A percentile compares a stretch with the other conserved stretches of the same genome.
Evolutionary conservation across 2,329 filamentous ascomycete species (phyloP).

Genomic region (Ophiocordyceps australis): DNA sequence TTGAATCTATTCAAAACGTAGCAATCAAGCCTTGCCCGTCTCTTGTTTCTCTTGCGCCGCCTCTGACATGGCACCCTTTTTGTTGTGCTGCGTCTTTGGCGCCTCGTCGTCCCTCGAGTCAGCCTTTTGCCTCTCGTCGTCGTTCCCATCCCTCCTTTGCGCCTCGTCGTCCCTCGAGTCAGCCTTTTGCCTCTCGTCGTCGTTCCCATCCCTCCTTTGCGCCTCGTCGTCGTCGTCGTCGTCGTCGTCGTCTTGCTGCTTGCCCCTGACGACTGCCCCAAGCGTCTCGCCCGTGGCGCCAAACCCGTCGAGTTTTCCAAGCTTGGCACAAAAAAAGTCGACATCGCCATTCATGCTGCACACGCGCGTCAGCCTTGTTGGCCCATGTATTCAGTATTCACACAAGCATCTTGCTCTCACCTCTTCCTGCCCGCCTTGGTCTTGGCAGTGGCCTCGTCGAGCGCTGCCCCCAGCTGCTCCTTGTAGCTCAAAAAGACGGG

Average conservation of each 20-base stretch:
- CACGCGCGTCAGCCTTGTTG: not conserved
- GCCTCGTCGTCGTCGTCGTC: constrained; percentile 3
- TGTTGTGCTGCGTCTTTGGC: not conserved
- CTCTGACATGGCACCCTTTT: not conserved
- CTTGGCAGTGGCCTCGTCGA: constrained; percentile 44
- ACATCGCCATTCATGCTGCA: constrained; percentile 59
- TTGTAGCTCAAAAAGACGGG: constrained; percentile 72
- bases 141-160: constrained; percentile 2
- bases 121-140: constrained; percentile 3
- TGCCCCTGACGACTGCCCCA: constrained; percentile 43
- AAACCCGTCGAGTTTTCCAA: constrained; percentile 66
- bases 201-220: too few species aligned
- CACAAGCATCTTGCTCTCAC: constrained; percentile 23
- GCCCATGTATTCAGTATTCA: constrained; percentile 55
- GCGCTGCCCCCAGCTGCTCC: constrained; percentile 57
- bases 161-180: not conserved
- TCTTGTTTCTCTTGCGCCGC: too few species aligned
- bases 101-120: not conserved
- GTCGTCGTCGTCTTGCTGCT: constrained; percentile 20
- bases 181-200: constrained; percentile 2
- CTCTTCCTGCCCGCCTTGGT: constrained; percentile 52
- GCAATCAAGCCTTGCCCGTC: too few species aligned
- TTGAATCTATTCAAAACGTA: too few species aligned
- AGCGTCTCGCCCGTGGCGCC: constrained; percentile 56
- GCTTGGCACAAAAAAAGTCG: constrained; percentile 49